These are phyloP conservation scores for Cylindrotheca closterium DNA, from an alignment of 108 stramenopile species.

Conservation along the genomic window DNA sequence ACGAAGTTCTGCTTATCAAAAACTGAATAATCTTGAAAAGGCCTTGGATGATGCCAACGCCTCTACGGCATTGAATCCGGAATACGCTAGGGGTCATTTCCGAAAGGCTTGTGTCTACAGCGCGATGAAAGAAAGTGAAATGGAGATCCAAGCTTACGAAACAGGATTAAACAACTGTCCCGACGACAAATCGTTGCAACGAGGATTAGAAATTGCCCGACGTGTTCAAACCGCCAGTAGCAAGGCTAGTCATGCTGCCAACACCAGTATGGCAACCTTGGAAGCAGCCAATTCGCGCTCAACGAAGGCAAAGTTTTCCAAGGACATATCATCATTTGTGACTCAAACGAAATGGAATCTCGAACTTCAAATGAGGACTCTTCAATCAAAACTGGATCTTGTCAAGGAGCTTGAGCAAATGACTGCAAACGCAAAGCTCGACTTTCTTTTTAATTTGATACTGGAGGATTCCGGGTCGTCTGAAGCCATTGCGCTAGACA, in stretches of 20 bases:
- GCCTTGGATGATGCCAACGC: slow-evolving; percentile 36
- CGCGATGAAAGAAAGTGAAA: slow-evolving; percentile 20
- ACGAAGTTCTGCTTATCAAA: slow-evolving; percentile 25
- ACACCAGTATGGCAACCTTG: slow-evolving; percentile 8
- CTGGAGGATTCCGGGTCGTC: slow-evolving; percentile 4
- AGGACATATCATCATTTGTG: slow-evolving; percentile 17
- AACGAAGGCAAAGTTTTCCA: slow-evolving; percentile 9
- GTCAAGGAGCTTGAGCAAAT: slow-evolving; percentile 14
- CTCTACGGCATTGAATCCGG: slow-evolving; percentile 21
- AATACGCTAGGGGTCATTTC: slow-evolving; percentile 20
- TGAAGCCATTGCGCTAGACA: slow-evolving; percentile 3
- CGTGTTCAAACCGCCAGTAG: slow-evolving; percentile 12
- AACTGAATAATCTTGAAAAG: slow-evolving; percentile 6
- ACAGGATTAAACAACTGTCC: slow-evolving; percentile 27
- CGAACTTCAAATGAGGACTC: slow-evolving; percentile 28
- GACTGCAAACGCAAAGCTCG: slow-evolving; percentile 16
- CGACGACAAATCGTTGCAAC: slow-evolving; percentile 15
- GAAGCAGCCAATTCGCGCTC: slow-evolving; percentile 2
- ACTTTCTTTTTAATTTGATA: slow-evolving; percentile 12
- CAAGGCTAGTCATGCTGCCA: slow-evolving; percentile 17
- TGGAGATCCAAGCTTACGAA: slow-evolving; percentile 29
- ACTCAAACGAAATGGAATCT: slow-evolving; percentile 20
- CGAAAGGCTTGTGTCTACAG: slow-evolving; percentile 25
- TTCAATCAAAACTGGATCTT: slow-evolving; percentile 32
- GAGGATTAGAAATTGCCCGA: slow-evolving; percentile 17